Conservation (phyloP, 2,329 filamentous ascomycete genomes). For the Leptographium radiaticola region DNA sequence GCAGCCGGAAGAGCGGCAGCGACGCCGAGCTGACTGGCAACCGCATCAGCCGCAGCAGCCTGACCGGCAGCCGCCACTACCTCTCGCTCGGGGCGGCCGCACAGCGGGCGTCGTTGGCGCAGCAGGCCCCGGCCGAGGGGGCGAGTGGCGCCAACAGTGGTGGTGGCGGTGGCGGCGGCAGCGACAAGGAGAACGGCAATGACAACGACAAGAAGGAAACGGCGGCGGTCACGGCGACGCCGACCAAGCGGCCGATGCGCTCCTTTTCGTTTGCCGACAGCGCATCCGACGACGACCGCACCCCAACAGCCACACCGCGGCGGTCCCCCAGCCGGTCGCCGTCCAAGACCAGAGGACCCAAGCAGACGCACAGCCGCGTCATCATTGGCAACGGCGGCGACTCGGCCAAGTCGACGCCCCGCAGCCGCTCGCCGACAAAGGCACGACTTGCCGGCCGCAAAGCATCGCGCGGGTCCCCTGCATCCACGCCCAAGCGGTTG, state of each 20-base stretch:
- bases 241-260: background rate
- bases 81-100: slow-evolving; percentile 4
- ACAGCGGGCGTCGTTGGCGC: background rate
- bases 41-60: background rate
- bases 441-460: background rate
- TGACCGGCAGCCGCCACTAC: slow-evolving; percentile 10
- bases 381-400: background rate
- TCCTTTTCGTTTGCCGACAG: background rate
- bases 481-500: background rate
- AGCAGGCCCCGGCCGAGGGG: background rate
- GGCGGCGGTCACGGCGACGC: background rate
- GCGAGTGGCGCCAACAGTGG: background rate
- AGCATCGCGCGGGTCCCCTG: background rate
- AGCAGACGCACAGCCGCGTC: background rate
- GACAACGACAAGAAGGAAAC: background rate
- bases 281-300: background rate
- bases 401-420: background rate
- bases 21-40: slow-evolving; percentile 4
- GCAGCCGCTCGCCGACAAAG: slow-evolving; percentile 10
- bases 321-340: background rate
- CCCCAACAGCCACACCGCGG: background rate
- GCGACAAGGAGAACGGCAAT: slow-evolving; percentile 4
- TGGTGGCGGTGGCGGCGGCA: background rate
- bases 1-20: slow-evolving; percentile 8
- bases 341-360: background rate